phyloP scores from a whole-genome alignment of 805 yeast species.

The Danielia oregonensis region DNA sequence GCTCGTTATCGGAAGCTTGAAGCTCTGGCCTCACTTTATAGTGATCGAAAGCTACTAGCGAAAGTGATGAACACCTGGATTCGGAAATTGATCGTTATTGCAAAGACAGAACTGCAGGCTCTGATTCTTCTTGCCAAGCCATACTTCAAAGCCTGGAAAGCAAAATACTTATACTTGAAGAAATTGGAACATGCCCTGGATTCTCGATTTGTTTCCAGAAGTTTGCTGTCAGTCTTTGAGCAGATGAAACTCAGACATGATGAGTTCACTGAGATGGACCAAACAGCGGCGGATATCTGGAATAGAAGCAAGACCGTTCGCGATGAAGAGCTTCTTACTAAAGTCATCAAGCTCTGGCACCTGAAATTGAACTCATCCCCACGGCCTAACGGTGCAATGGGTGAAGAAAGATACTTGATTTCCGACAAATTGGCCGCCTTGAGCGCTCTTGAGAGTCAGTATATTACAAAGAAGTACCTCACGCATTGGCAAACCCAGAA shows the following conservation, averaged over 20 bases:
- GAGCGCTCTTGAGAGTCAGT: neutral
- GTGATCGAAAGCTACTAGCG: constrained; percentile 9
- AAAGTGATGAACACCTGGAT: constrained; percentile 10
- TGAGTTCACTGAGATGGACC: no score
- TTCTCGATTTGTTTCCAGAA: no score
- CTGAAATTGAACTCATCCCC: neutral
- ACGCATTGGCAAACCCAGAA: constrained; percentile 1
- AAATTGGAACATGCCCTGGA: neutral
- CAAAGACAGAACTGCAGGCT: constrained; percentile 2
- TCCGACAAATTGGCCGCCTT: constrained; percentile 4
- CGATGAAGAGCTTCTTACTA: no score
- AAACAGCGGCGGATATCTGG: no score
- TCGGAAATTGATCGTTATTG: constrained; percentile 10
- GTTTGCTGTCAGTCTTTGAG: no score
- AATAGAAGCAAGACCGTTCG: no score
- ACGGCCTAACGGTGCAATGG: no score
- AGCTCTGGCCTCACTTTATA: constrained; percentile 11
- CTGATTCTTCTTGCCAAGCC: neutral
- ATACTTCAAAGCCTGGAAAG: neutral
- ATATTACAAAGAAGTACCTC: constrained; percentile 1
- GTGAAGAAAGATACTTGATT: no score
- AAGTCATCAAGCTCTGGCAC: no score
- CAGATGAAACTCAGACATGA: no score
- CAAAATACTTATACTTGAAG: neutral
- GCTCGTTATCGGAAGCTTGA: constrained; percentile 7